Evolutionary conservation across 192 early-diverging fungal species (phyloP), one percentile per base, ranked within the genome.

Genomic region (Umbelopsis vinacea): DNA sequence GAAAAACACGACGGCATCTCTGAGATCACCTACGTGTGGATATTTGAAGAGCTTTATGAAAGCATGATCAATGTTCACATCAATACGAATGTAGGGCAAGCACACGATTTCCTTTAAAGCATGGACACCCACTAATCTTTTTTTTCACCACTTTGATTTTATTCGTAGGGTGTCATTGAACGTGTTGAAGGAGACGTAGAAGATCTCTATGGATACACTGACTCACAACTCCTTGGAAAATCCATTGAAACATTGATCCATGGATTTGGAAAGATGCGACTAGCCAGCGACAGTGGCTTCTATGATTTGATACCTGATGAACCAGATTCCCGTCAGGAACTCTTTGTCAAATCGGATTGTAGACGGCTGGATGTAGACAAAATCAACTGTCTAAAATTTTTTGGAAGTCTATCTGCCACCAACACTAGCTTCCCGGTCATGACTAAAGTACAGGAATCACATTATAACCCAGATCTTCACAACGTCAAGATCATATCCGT

Each of bases 41-140:
- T 89, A 26, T 84, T 89, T 72, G 86, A 89, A 69, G 84, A 87
- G 53, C 84, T 87, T 43, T 76, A 78, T 52, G 87, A 89, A 73
- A 71, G 46, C 19, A 33, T 76, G 43, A 66, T 67, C 7, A 50
- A 40, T 54, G 67, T 74, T 7, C 29, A 33, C 19, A 74, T 74
- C 10, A 66, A 74, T 57, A n/a, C 66, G n/a, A 52, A 40, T n/a
- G 72, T 67, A 74, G 53, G 21, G 24, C 33, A 38, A 38, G 9
- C n/a, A n/a, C 10, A 37, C 26, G 1, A 55, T 55, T 29, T 55
- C 3, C 7, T 52, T 0, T 19, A 52, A 4, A 54, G 4, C n/a
- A 23, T 54, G 14, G 23, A 10, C 53, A 24, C n/a, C 26, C 23
- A 22, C 23, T 26, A 54, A 12, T 0, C 23, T 9, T 26, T 0